Percentiles rank a stretch among this genome's conserved stretches.
Conservation (phyloP, 2,329 filamentous ascomycete species). For the Penicillium brevicompactum region DNA sequence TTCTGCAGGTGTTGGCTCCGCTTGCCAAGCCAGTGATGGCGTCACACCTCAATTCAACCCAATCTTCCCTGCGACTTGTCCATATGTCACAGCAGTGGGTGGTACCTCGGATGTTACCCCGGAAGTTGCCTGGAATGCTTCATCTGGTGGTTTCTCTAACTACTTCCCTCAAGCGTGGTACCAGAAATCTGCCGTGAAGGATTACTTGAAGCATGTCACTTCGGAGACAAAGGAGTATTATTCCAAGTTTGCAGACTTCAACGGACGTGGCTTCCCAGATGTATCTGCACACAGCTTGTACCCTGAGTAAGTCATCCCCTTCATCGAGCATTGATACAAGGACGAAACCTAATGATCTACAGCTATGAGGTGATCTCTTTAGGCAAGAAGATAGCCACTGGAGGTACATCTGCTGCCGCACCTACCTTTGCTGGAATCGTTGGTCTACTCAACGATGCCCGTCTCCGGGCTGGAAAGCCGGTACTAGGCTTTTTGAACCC, state of each 20-base stretch:
- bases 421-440: slow-evolving; percentile 61
- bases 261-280: slow-evolving; percentile 58
- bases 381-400: slow-evolving; percentile 13
- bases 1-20: slow-evolving; percentile 53
- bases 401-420: slow-evolving; percentile 46
- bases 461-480: slow-evolving; percentile 53
- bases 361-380: slow-evolving; percentile 18
- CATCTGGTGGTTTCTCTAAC: slow-evolving; percentile 55
- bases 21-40: slow-evolving; percentile 63
- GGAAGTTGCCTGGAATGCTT: slow-evolving; percentile 51
- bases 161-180: slow-evolving; percentile 52
- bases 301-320: slow-evolving; percentile 44
- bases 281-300: slow-evolving; percentile 60
- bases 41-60: slow-evolving; percentile 58
- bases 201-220: slow-evolving; percentile 48
- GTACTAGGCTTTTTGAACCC: slow-evolving; percentile 60
- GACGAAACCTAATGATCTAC: not conserved
- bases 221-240: slow-evolving; percentile 39
- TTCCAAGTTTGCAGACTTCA: slow-evolving; percentile 52
- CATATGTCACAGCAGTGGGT: slow-evolving; percentile 68
- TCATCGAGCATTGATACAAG: slow-evolving; percentile 36
- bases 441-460: slow-evolving; percentile 61
- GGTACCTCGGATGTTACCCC: slow-evolving; percentile 55
- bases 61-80: slow-evolving; percentile 67
- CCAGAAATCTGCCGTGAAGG: slow-evolving; percentile 48